Conservation (phyloP, 2,329 filamentous ascomycete species). For the Hymenotorrendiella dingleyae region DNA sequence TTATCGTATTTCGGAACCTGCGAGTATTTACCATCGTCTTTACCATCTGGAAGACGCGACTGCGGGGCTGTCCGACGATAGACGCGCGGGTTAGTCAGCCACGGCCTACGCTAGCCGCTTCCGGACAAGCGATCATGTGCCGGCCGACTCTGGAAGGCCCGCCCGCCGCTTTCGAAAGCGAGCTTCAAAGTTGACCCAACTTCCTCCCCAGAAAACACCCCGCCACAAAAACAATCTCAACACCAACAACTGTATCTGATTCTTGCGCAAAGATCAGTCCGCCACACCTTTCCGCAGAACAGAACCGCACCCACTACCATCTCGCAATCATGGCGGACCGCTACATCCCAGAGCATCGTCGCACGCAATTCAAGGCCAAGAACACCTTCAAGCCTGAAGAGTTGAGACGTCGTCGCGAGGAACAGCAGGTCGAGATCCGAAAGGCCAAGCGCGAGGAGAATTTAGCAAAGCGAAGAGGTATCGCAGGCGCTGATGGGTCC, state of each 20-base stretch:
- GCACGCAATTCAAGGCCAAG: slow-evolving; percentile 99
- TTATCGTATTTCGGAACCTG: neutral
- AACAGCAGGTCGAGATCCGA: slow-evolving; percentile 98
- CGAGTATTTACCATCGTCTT: too few species aligned
- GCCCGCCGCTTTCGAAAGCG: too few species aligned
- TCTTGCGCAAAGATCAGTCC: slow-evolving; percentile 10
- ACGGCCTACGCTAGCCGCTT: too few species aligned
- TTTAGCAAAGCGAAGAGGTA: slow-evolving; percentile 94
- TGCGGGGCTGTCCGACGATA: too few species aligned
- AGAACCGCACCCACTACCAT: slow-evolving; percentile 8
- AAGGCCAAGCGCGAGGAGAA: slow-evolving; percentile 99
- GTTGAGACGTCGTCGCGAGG: slow-evolving; percentile 93
- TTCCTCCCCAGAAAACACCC: slow-evolving; percentile 12
- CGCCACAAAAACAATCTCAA: slow-evolving; percentile 4
- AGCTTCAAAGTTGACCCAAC: slow-evolving; percentile 18
- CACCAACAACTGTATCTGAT: slow-evolving; percentile 13
- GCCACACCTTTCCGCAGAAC: slow-evolving; percentile 6
- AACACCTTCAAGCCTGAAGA: slow-evolving; percentile 99
- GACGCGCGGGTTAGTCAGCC: neutral
- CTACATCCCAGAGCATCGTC: slow-evolving; percentile 98
- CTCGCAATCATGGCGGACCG: slow-evolving; percentile 76
- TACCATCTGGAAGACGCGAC: neutral
- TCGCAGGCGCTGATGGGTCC: slow-evolving; percentile 69
- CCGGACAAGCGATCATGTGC: too few species aligned
- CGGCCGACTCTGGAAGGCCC: too few species aligned